Conservation (phyloP, 2,329 filamentous ascomycete genomes). For the Beauveria bassiana region DNA sequence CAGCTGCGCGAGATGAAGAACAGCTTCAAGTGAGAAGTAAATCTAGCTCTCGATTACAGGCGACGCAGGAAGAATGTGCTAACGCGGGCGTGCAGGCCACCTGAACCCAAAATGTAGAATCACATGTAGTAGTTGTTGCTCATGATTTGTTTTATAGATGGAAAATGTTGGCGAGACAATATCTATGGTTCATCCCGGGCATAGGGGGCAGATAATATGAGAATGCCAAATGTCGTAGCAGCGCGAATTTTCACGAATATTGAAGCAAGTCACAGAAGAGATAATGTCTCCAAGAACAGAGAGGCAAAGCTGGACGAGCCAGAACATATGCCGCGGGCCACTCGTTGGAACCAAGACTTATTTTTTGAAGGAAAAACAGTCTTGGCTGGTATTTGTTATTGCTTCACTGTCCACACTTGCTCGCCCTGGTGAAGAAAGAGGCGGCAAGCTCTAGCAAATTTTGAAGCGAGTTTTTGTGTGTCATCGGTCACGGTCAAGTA, state of each 20-base stretch:
- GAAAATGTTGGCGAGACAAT: slow-evolving; percentile 1
- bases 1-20: slow-evolving; percentile 90
- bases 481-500: not conserved
- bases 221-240: not conserved
- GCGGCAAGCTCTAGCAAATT: slow-evolving; percentile 61
- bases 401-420: slow-evolving; percentile 66
- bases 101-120: slow-evolving; percentile 17
- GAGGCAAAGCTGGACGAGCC: slow-evolving; percentile 19
- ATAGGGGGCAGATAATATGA: slow-evolving; percentile 7
- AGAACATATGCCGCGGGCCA: slow-evolving; percentile 22
- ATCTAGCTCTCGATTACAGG: not conserved
- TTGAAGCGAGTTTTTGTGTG: slow-evolving; percentile 39
- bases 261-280: not conserved
- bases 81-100: slow-evolving; percentile 18
- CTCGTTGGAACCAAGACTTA: slow-evolving; percentile 21
- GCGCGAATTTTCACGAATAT: not conserved
- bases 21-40: slow-evolving; percentile 50
- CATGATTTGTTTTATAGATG: not conserved
- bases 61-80: not conserved
- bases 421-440: slow-evolving; percentile 43
- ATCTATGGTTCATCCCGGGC: slow-evolving; percentile 6
- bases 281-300: slow-evolving; percentile 30
- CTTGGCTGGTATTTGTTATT: slow-evolving; percentile 38
- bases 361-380: slow-evolving; percentile 14
- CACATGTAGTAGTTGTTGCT: slow-evolving; percentile 14